Evolutionary conservation across 176 grass and related monocot species (phyloP), one percentile per base, ranked within the genome.

Genomic region (Cenchrus fungigraminus): DNA sequence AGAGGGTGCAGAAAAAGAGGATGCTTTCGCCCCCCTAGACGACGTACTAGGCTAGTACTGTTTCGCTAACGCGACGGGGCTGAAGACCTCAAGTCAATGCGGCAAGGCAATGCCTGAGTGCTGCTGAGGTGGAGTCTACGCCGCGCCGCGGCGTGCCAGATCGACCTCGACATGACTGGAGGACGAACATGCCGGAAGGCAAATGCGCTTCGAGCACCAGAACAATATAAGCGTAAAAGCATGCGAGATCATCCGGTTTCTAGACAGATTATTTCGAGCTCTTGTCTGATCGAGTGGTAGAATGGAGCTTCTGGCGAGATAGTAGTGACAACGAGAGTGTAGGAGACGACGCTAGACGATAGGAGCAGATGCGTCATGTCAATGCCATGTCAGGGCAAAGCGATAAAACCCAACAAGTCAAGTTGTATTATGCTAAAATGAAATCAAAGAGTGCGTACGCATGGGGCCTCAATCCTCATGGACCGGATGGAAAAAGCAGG

Each of bases 251-350:
- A 31, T 14, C 12, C 25, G 8, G 8, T n/a, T 42, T 76, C 52
- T 56, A 20, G 31, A 57, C 42, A n/a, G n/a, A 40, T 3, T 54
- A 15, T 71, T 14, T 9, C 22, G 31, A 6, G 47, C 44, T 10
- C n/a, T n/a, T 76, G 45, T 52, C 45, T 40, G 37, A 40, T 40
- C 37, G 37, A 40, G 37, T 40, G 37, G 37, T 40, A 4, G 37
- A 82, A 82, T 68, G 78, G 65, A 9, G 12, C 65, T 69, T 81
- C 65, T 44, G 12, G 49, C 40, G 79, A 81, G 79, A n/a, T 16
- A 25, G 25, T 25, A 25, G 25, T 25, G 25, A 25, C 25, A 43
- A 53, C 8, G 31, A 57, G 12, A 62, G 61, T 4, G 12, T 10
- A 68, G 46, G 22, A 44, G 71, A 74, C 57, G 71, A 43, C 9